Conservation (phyloP, 2,329 filamentous ascomycete genomes). For the Aureobasidium sp. region DNA sequence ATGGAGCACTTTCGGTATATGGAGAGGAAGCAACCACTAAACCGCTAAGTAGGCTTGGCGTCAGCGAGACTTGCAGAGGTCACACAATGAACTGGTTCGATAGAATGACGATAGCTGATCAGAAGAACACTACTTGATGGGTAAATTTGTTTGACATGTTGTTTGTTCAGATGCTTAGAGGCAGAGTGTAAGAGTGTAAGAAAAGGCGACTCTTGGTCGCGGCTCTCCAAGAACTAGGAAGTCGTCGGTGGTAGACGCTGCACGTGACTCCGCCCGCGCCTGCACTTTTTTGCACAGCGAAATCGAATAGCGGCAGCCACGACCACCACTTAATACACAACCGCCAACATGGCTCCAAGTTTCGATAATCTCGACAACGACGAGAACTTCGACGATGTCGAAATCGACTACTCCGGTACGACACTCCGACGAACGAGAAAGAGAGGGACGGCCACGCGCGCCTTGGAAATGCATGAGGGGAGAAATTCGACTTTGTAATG, state of each 20-base stretch:
- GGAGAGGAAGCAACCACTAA: not conserved
- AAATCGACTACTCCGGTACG: slow-evolving; percentile 78
- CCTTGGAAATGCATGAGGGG: not conserved
- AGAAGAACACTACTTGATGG: not conserved
- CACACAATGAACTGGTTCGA: not conserved
- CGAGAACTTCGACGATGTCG: slow-evolving; percentile 85
- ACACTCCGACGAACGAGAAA: not conserved
- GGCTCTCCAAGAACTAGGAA: not conserved
- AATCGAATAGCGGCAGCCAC: slow-evolving; percentile 2
- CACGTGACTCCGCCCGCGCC: not conserved
- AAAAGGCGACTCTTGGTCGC: not conserved
- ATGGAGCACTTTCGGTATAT: slow-evolving; percentile 10
- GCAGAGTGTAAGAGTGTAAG: not conserved
- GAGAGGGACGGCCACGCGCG: not conserved
- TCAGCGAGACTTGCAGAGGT: not conserved
- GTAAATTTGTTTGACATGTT: not conserved
- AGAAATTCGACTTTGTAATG: not conserved
- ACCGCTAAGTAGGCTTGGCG: not conserved
- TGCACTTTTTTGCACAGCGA: slow-evolving; percentile 8
- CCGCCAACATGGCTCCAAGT: slow-evolving; percentile 73
- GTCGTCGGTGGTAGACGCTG: not conserved
- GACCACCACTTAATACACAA: slow-evolving; percentile 7
- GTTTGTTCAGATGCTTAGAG: not conserved
- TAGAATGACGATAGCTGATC: not conserved
- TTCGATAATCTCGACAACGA: slow-evolving; percentile 83